These are phyloP conservation scores for Tylopilus felleus DNA, from an alignment of 768 basidiomycete genomes.

Conservation along the genomic window DNA sequence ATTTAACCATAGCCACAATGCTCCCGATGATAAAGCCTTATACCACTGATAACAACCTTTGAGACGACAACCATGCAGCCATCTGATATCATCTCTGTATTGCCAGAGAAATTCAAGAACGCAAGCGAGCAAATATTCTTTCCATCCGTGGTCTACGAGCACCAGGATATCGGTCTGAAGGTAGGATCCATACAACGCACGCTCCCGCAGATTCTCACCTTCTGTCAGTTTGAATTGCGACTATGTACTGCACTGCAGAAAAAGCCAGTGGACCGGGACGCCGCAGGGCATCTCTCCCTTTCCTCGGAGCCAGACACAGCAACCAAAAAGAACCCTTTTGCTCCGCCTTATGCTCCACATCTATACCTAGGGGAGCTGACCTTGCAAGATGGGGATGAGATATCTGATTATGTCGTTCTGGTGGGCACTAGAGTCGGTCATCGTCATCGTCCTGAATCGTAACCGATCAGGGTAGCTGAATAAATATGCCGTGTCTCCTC, in stretches of 20 bases:
- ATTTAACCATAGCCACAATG: no score
- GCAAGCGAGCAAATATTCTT: conserved; percentile 77
- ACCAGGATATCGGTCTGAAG: conserved; percentile 60
- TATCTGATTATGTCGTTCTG: conserved; percentile 62
- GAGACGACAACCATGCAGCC: conserved; percentile 15
- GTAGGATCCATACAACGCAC: conserved; percentile 36
- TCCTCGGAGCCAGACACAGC: conserved; percentile 20
- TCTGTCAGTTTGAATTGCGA: conserved; percentile 74
- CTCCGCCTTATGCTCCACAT: conserved; percentile 79
- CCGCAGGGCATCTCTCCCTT: conserved; percentile 34
- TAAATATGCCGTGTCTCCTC: conserved; percentile 79
- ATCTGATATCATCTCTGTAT: conserved; percentile 50
- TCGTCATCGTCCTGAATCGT: not conserved
- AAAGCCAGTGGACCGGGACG: conserved; percentile 58
- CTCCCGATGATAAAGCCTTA: no score
- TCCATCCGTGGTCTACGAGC: conserved; percentile 62
- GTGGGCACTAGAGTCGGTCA: conserved; percentile 43
- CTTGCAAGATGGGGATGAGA: conserved; percentile 44
- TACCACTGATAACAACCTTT: not conserved
- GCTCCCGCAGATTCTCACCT: not conserved
- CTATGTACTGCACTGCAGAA: conserved; percentile 82
- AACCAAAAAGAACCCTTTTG: conserved; percentile 63
- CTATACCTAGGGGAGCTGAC: conserved; percentile 74
- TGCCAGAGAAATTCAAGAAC: conserved; percentile 54
- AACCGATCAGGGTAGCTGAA: conserved; percentile 55